Conservation (phyloP, 257 asterid species). For the Solanum neorickii region DNA sequence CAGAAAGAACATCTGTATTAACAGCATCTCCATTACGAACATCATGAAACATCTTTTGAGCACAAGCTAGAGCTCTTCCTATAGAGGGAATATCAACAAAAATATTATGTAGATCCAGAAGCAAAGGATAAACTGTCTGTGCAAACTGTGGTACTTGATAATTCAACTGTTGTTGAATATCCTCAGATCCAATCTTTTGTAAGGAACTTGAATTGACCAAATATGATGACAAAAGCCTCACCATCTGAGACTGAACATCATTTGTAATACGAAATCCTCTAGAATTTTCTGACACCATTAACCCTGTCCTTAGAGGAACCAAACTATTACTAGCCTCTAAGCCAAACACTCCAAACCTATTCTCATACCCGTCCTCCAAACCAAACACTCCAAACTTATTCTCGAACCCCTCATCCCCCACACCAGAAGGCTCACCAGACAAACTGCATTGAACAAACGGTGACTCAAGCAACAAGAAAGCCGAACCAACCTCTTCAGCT, state of each 20-base stretch:
- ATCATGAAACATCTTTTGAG: constrained; percentile 69
- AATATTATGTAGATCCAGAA: constrained; percentile 57
- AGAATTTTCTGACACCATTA: constrained; percentile 14
- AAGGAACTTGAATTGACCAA: constrained; percentile 23
- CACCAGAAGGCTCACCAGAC: constrained; percentile 5
- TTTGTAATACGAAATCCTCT: constrained; percentile 21
- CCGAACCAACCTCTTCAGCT: constrained; percentile 75
- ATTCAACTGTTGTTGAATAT: constrained; percentile 24
- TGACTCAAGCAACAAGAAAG: constrained; percentile 67
- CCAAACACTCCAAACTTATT: constrained; percentile 21
- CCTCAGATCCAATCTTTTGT: constrained; percentile 11
- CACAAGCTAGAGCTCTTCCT: constrained; percentile 58
- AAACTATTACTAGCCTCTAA: constrained; percentile 28
- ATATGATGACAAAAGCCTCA: constrained; percentile 35
- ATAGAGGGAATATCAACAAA: constrained; percentile 61
- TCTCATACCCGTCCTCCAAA: constrained; percentile 24
- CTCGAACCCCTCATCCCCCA: constrained; percentile 11
- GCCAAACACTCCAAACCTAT: constrained; percentile 22
- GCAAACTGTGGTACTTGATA: constrained; percentile 81
- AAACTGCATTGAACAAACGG: constrained; percentile 42
- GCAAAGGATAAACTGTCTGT: constrained; percentile 56
- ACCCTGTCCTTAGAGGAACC: constrained; percentile 24
- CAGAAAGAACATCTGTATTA: constrained; percentile 45
- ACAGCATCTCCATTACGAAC: constrained; percentile 55
- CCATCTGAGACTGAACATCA: constrained; percentile 49